These are phyloP conservation scores for Thymus mandschuricus DNA, from an alignment of 257 asterid genomes.

Conservation along the genomic window DNA sequence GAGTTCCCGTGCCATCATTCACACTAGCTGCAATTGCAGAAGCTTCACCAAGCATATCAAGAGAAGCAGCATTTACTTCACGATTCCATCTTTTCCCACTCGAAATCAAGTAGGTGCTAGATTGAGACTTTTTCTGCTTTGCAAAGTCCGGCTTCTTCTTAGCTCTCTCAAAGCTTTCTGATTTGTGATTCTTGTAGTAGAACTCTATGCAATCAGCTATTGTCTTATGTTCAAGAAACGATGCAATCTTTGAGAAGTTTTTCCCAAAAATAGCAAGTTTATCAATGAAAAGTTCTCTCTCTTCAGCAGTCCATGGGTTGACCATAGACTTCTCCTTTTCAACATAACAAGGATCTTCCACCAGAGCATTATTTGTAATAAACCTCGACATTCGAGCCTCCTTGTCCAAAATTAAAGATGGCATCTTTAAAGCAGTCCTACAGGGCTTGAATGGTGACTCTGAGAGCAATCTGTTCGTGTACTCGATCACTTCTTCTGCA, in stretches of 20 bases:
- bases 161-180: slow-evolving; percentile 71
- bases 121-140: slow-evolving; percentile 60
- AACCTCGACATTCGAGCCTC: slow-evolving; percentile 60
- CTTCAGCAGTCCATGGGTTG: slow-evolving; percentile 81
- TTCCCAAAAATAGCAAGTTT: slow-evolving; percentile 77
- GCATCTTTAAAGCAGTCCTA: slow-evolving; percentile 75
- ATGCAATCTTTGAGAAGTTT: slow-evolving; percentile 75
- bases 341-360: slow-evolving; percentile 81
- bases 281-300: slow-evolving; percentile 76
- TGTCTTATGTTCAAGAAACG: slow-evolving; percentile 75
- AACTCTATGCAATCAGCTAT: slow-evolving; percentile 94
- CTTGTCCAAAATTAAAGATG: slow-evolving; percentile 77
- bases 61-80: slow-evolving; percentile 77
- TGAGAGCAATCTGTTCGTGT: slow-evolving; percentile 56
- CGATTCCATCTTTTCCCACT: slow-evolving; percentile 82
- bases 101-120: slow-evolving; percentile 70
- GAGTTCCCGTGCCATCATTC: slow-evolving; percentile 48
- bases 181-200: slow-evolving; percentile 94
- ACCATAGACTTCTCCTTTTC: slow-evolving; percentile 77
- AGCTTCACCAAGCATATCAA: slow-evolving; percentile 82
- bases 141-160: slow-evolving; percentile 58
- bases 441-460: slow-evolving; percentile 62
- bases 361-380: slow-evolving; percentile 73
- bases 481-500: slow-evolving; percentile 57
- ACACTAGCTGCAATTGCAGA: slow-evolving; percentile 71